phyloP scores from a whole-genome alignment of 495 filamentous ascomycete genomes.

The Podospora tetraspora region DNA sequence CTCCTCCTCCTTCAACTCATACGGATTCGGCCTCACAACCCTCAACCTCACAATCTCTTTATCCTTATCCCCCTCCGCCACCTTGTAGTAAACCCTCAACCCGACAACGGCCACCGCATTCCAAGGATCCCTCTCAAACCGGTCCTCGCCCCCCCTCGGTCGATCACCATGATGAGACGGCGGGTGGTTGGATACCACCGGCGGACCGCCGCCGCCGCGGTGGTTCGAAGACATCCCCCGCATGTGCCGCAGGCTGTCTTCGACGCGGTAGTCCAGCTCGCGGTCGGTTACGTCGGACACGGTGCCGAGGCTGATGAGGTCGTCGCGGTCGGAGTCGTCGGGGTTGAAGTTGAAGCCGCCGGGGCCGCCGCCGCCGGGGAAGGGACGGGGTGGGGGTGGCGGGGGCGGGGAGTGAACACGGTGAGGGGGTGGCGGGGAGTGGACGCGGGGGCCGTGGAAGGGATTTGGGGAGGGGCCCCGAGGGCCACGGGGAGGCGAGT shows the following conservation, averaged over 20 bases:
- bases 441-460: not conserved
- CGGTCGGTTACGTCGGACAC: constrained; percentile 34
- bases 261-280: constrained; percentile 30
- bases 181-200: not conserved
- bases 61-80: constrained; percentile 46
- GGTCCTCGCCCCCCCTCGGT: constrained; percentile 23
- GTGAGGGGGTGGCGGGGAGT: not conserved
- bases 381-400: not conserved
- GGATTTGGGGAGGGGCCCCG: not conserved
- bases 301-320: constrained; percentile 31
- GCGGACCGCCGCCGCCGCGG: not conserved
- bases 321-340: constrained; percentile 18
- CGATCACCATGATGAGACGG: not conserved
- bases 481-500: not conserved
- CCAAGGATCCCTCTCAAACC: constrained; percentile 63
- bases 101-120: constrained; percentile 81
- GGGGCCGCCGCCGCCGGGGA: not conserved
- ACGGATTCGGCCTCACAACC: constrained; percentile 37
- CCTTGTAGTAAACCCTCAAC: constrained; percentile 64
- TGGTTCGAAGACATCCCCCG: not conserved
- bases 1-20: constrained; percentile 24
- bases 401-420: not conserved
- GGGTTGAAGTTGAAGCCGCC: constrained; percentile 2
- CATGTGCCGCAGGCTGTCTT: constrained; percentile 7
- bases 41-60: constrained; percentile 41